These are phyloP conservation scores for Auriculariales sp. DNA, from an alignment of 768 basidiomycete species.

Conservation along the genomic window DNA sequence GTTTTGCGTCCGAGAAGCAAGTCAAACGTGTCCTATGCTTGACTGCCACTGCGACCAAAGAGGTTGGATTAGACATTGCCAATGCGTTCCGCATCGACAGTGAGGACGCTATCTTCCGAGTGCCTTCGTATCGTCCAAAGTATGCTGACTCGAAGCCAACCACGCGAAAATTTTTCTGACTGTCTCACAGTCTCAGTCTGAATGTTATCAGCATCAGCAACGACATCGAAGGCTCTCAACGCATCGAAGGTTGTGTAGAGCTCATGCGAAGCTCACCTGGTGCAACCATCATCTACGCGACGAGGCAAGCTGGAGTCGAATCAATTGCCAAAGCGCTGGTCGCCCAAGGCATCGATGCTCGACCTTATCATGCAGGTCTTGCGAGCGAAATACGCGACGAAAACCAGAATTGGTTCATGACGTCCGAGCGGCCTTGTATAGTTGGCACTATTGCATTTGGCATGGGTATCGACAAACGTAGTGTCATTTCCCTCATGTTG, in stretches of 20 bases:
- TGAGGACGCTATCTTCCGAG: conserved; percentile 25
- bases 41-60: conserved; percentile 30
- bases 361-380: conserved; percentile 29
- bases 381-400: conserved; percentile 19
- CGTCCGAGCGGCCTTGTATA: conserved; percentile 23
- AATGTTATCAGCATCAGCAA: conserved; percentile 18
- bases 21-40: conserved; percentile 31
- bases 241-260: neutral
- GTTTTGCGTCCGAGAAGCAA: conserved; percentile 29
- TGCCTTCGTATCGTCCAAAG: conserved; percentile 31
- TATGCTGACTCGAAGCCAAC: conserved; percentile 6
- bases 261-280: conserved; percentile 17
- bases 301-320: conserved; percentile 26
- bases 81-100: conserved; percentile 26
- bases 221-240: neutral
- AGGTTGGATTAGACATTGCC: conserved; percentile 30
- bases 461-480: conserved; percentile 30
- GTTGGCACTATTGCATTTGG: conserved; percentile 32
- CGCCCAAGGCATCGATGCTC: conserved; percentile 14
- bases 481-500: neutral
- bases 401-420: conserved; percentile 27
- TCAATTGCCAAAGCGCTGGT: conserved; percentile 19
- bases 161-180: neutral
- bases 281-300: conserved; percentile 32
- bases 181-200: conserved; percentile 19